Conservation (phyloP, 2,329 filamentous ascomycete genomes). For the Thelonectria olida region DNA sequence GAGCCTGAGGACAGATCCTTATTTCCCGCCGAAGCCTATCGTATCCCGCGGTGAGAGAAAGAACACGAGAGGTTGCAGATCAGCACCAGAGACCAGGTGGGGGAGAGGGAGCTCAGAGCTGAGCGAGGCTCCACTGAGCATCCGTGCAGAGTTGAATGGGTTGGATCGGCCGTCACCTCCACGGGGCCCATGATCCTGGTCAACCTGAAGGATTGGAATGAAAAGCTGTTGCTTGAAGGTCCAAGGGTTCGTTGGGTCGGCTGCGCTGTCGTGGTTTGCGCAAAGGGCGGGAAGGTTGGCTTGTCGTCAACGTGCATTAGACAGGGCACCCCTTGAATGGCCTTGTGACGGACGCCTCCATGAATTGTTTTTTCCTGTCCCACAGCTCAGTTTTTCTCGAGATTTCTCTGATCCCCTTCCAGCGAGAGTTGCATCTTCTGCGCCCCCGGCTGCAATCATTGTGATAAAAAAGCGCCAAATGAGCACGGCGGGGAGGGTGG, state of each 20-base stretch:
- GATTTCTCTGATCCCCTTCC: not conserved
- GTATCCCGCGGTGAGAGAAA: not conserved
- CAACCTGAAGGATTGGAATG: conserved; percentile 8
- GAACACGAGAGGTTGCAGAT: not conserved
- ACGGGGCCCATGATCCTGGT: conserved; percentile 6
- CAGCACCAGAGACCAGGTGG: not conserved
- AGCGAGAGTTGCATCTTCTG: not conserved
- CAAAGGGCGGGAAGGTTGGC: not conserved
- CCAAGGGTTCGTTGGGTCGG: conserved; percentile 1
- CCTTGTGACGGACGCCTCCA: not conserved
- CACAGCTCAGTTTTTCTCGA: not conserved
- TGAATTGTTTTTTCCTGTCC: not conserved
- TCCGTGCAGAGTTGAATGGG: not conserved
- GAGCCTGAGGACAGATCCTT: not conserved
- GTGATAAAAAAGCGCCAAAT: not conserved
- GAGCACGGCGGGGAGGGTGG: not conserved
- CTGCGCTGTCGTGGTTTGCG: not conserved
- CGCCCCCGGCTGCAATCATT: not conserved
- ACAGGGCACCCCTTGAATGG: not conserved
- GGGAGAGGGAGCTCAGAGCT: conserved; percentile 13
- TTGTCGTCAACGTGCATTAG: not conserved
- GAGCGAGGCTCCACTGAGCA: conserved; percentile 1
- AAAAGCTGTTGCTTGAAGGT: not conserved
- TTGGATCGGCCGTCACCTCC: not conserved
- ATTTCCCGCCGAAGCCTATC: not conserved